These are phyloP conservation scores for Colletotrichum costaricense DNA, from an alignment of 2,329 filamentous ascomycete genomes.

Conservation along the genomic window DNA sequence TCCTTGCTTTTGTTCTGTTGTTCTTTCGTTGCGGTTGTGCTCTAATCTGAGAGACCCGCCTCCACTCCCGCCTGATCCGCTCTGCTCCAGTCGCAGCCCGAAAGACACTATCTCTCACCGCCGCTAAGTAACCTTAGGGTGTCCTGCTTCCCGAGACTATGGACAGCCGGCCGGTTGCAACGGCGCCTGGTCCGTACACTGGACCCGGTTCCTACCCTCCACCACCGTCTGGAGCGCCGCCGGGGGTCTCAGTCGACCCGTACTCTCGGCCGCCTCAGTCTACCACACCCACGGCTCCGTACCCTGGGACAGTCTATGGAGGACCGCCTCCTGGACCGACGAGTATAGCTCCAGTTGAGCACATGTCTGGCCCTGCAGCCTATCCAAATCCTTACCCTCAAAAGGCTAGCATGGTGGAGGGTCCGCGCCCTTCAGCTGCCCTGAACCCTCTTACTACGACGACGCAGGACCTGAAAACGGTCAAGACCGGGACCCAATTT, in stretches of 20 bases:
- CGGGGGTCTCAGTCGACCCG: neutral
- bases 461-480: slow-evolving; percentile 44
- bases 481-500: slow-evolving; percentile 49
- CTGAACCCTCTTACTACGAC: slow-evolving; percentile 34
- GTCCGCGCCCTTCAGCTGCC: slow-evolving; percentile 18
- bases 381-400: slow-evolving; percentile 24
- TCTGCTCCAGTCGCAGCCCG: neutral
- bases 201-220: slow-evolving; percentile 19
- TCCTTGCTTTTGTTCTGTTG: neutral
- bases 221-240: slow-evolving; percentile 11
- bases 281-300: neutral
- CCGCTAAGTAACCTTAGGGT: neutral
- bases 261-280: slow-evolving; percentile 12
- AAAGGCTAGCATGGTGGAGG: slow-evolving; percentile 13
- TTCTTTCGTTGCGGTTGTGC: neutral
- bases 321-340: slow-evolving; percentile 11
- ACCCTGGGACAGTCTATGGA: slow-evolving; percentile 9
- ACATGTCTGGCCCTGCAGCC: slow-evolving; percentile 25
- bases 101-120: slow-evolving; percentile 4
- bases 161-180: slow-evolving; percentile 13
- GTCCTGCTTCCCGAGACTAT: neutral
- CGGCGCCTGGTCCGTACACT: slow-evolving; percentile 12
- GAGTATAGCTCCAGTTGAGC: slow-evolving; percentile 11
- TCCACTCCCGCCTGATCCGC: neutral
- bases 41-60: neutral